Evolutionary conservation across 306 rosid species (phyloP).

Genomic region (Acacia confusa): DNA sequence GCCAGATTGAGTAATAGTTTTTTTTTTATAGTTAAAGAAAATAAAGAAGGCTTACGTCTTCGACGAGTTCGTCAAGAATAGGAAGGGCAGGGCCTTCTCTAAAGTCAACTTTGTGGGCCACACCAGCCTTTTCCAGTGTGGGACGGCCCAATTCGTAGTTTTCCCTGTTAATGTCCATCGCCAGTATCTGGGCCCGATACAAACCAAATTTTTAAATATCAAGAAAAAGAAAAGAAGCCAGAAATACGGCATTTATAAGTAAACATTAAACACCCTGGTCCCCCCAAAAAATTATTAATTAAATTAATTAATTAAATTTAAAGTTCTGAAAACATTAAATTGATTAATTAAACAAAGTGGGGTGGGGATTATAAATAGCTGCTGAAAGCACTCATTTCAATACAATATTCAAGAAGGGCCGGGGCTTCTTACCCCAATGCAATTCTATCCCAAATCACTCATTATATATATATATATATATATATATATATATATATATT

Average conservation of each 20-base stretch:
- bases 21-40: too few species aligned
- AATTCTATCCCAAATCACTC: background rate
- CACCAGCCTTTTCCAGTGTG: conserved; percentile 68
- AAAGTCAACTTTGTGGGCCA: conserved; percentile 87
- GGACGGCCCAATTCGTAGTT: conserved; percentile 86
- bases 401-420: background rate
- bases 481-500: too few species aligned
- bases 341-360: too few species aligned
- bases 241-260: background rate
- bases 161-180: conserved; percentile 89
- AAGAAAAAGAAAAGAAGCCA: too few species aligned
- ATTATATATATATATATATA: too few species aligned
- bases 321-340: too few species aligned
- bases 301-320: too few species aligned
- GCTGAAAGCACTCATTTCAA: background rate
- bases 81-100: conserved; percentile 98
- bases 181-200: conserved; percentile 60
- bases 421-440: background rate
- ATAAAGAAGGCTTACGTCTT: conserved; percentile 48
- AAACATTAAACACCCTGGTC: background rate
- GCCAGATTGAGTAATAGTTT: too few species aligned
- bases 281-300: background rate
- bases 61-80: conserved; percentile 58
- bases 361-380: too few species aligned
- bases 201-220: background rate